A percentile compares a stretch with the other conserved stretches of the same genome.
Evolutionary conservation across 2,329 filamentous ascomycete species (phyloP).

Genomic region (Myriosclerotinia duriaeana): DNA sequence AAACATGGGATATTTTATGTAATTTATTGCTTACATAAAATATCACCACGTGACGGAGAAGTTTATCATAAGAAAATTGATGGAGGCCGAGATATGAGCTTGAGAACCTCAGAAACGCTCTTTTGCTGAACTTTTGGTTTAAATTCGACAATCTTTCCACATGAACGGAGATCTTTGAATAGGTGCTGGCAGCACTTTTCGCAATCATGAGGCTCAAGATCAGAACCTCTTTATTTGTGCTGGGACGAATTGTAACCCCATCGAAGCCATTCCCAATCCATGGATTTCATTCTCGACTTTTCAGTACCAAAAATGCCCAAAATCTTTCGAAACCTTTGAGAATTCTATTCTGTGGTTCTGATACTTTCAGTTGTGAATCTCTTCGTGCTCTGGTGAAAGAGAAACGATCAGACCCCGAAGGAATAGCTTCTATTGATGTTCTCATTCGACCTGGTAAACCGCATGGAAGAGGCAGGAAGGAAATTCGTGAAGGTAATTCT

Average conservation of each 20-base stretch:
- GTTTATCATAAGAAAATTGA: background rate
- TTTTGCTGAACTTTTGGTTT: background rate
- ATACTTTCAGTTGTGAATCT: conserved; percentile 81
- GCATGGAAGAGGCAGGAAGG: conserved; percentile 72
- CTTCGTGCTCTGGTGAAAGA: conserved; percentile 67
- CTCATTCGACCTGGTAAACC: conserved; percentile 77
- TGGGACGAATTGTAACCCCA: conserved; percentile 2
- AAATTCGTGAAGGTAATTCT: conserved; percentile 37
- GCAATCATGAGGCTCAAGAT: conserved; percentile 6
- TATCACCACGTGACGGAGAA: background rate
- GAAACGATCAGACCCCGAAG: conserved; percentile 49
- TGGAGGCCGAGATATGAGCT: background rate
- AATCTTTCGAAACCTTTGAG: conserved; percentile 58
- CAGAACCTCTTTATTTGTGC: conserved; percentile 9
- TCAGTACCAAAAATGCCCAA: conserved; percentile 26
- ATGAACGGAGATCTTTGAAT: background rate
- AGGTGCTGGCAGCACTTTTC: background rate
- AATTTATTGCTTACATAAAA: conserved; percentile 9
- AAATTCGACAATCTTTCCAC: background rate
- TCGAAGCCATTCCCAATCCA: conserved; percentile 14
- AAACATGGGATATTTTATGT: background rate
- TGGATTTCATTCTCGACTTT: conserved; percentile 16
- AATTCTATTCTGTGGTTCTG: conserved; percentile 93
- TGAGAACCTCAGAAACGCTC: background rate
- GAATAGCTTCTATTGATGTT: conserved; percentile 79